Percentiles rank a stretch among this genome's conserved stretches.
phyloP scores from a whole-genome alignment of 2,329 filamentous ascomycete genomes.

The Diaporthe humulicola region DNA sequence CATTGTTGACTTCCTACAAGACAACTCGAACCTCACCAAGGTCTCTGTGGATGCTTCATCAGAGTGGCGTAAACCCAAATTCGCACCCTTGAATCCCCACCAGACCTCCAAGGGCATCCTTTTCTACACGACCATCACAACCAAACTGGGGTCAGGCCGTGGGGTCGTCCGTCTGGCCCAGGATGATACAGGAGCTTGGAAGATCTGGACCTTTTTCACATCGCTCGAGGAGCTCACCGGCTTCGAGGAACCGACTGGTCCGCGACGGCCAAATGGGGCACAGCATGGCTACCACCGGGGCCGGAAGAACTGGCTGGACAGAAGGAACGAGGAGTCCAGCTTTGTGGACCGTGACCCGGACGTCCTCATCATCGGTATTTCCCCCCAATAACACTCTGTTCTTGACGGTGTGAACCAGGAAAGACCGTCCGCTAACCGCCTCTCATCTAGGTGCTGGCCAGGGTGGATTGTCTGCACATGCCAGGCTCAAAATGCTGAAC shows the following conservation, averaged over 20 bases:
- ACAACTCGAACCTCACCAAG: constrained; percentile 56
- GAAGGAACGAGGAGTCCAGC: constrained; percentile 60
- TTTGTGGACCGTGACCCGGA: constrained; percentile 62
- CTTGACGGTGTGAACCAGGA: rapidly evolving
- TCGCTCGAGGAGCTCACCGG: constrained; percentile 66
- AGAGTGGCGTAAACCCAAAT: constrained; percentile 57
- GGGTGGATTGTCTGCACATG: constrained; percentile 64
- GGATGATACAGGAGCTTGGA: constrained; percentile 61
- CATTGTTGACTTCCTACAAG: constrained; percentile 56
- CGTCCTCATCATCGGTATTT: constrained; percentile 67
- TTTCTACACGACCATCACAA: constrained; percentile 68
- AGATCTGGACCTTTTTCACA: constrained; percentile 75
- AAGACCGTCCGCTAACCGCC: not conserved
- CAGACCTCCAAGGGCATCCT: constrained; percentile 66
- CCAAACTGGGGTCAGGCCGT: constrained; percentile 64
- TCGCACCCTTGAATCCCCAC: constrained; percentile 61
- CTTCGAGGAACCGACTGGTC: constrained; percentile 62
- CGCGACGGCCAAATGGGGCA: constrained; percentile 66
- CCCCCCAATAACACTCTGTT: not conserved
- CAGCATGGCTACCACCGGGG: constrained; percentile 65
- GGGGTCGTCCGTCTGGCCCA: constrained; percentile 68
- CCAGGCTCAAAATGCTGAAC: constrained; percentile 67
- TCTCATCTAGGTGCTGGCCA: constrained; percentile 64
- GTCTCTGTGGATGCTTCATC: constrained; percentile 62
- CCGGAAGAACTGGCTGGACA: constrained; percentile 71